A percentile compares a stretch with the other conserved stretches of the same genome.
phyloP scores from a whole-genome alignment of 192 early-diverging fungal genomes.

The Cetraspora pellucida region DNA sequence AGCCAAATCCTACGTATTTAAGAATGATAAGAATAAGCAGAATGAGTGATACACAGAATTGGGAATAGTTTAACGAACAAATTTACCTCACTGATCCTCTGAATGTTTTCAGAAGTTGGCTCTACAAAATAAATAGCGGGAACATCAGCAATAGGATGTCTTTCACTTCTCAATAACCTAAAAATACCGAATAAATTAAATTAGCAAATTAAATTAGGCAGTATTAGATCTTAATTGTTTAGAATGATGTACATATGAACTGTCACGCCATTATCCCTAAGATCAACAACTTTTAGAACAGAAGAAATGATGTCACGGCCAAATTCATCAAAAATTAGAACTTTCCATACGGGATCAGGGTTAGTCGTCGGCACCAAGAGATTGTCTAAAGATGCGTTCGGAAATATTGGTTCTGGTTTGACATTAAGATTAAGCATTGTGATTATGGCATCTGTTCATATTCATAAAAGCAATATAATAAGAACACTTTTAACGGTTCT shows the following conservation, averaged over 20 bases:
- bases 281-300: slow-evolving; percentile 92
- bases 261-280: slow-evolving; percentile 94
- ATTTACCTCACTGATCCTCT: slow-evolving; percentile 71
- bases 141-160: slow-evolving; percentile 92
- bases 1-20: slow-evolving; percentile 71
- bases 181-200: background rate
- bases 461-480: background rate
- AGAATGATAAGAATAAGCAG: background rate
- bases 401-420: slow-evolving; percentile 41
- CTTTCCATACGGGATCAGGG: slow-evolving; percentile 90
- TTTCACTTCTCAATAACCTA: slow-evolving; percentile 80
- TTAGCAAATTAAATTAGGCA: background rate
- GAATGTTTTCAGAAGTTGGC: slow-evolving; percentile 86
- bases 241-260: slow-evolving; percentile 83
- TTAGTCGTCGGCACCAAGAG: slow-evolving; percentile 32
- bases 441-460: slow-evolving; percentile 71
- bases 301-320: slow-evolving; percentile 96
- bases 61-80: background rate
- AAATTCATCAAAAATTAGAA: slow-evolving; percentile 91
- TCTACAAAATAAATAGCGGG: slow-evolving; percentile 96
- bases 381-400: slow-evolving; percentile 44
- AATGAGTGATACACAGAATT: background rate
- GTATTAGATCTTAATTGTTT: background rate
- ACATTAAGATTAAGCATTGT: slow-evolving; percentile 89
- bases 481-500: background rate